Conservation (phyloP, 75 land plant genomes). For the Sequoiadendron giganteum region DNA sequence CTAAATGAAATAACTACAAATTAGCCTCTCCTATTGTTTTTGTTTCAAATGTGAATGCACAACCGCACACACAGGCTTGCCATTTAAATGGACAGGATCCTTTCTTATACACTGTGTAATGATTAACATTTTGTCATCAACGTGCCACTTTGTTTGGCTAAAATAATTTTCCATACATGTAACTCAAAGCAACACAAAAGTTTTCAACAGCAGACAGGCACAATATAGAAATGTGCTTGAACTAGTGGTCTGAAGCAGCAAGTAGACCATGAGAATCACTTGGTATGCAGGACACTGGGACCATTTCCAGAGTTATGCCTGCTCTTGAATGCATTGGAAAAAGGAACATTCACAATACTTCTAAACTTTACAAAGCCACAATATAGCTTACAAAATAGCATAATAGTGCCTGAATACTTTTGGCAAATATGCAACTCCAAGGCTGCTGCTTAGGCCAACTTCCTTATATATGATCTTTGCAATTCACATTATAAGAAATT, state of each 20-base stretch:
- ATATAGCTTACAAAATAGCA: slow-evolving; percentile 9
- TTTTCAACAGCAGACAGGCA: not conserved
- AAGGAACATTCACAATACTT: not conserved
- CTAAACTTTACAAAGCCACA: slow-evolving; percentile 6
- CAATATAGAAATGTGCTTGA: not conserved
- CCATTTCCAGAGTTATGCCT: not conserved
- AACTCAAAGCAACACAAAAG: slow-evolving; percentile 5
- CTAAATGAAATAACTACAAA: not conserved
- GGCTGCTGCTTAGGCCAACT: not conserved
- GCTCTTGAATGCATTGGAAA: not conserved
- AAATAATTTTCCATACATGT: slow-evolving; percentile 1
- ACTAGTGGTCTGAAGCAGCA: not conserved
- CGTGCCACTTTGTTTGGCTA: slow-evolving; percentile 6
- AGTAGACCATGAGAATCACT: slow-evolving; percentile 2
- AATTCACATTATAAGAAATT: slow-evolving; percentile 1
- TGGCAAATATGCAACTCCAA: not conserved
- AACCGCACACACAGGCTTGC: not conserved
- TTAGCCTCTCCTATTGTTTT: not conserved
- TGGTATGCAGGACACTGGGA: not conserved
- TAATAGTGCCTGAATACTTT: not conserved
- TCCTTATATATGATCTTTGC: slow-evolving; percentile 1
- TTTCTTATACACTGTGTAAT: not conserved
- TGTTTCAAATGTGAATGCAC: not conserved
- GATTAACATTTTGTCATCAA: slow-evolving; percentile 2
- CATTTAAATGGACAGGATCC: not conserved